These are phyloP conservation scores for Fusarium humuli DNA, from an alignment of 2,329 filamentous ascomycete species.

Conservation along the genomic window DNA sequence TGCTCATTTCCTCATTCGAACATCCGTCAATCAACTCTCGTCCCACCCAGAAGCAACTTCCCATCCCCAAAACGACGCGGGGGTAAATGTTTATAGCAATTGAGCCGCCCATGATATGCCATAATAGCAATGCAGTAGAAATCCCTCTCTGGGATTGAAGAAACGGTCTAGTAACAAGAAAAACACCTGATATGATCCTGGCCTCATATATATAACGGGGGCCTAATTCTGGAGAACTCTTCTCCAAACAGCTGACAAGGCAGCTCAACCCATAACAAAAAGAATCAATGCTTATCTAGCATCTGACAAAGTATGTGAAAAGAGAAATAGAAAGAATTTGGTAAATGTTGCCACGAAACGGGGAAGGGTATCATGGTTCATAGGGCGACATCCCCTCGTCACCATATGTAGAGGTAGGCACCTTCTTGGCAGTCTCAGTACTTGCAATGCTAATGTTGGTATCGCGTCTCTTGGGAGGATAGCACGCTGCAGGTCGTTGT, in stretches of 20 bases:
- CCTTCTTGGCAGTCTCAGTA: slow-evolving; percentile 73
- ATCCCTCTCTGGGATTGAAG: slow-evolving; percentile 32
- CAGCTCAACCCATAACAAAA: slow-evolving; percentile 30
- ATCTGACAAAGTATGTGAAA: slow-evolving; percentile 35
- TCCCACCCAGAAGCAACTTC: slow-evolving; percentile 16
- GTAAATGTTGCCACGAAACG: slow-evolving; percentile 31
- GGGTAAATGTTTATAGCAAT: slow-evolving; percentile 29
- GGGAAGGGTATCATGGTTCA: slow-evolving; percentile 45
- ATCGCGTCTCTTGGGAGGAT: slow-evolving; percentile 63
- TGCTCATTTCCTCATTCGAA: slow-evolving; percentile 36
- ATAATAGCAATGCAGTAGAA: slow-evolving; percentile 23
- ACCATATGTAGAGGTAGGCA: slow-evolving; percentile 52
- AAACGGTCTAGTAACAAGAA: slow-evolving; percentile 43
- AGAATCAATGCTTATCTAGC: slow-evolving; percentile 30
- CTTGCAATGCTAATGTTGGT: slow-evolving; percentile 72
- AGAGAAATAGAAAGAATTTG: slow-evolving; percentile 27
- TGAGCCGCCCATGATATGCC: slow-evolving; percentile 37
- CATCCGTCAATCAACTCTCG: slow-evolving; percentile 33
- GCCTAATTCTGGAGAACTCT: slow-evolving; percentile 31
- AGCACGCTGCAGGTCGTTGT: slow-evolving; percentile 48
- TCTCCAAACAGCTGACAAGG: slow-evolving; percentile 36
- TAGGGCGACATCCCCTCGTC: slow-evolving; percentile 47
- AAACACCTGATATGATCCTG: slow-evolving; percentile 26
- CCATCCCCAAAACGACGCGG: slow-evolving; percentile 19
- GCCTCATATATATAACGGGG: slow-evolving; percentile 8